phyloP scores from a whole-genome alignment of 1,284 basidiomycete species.

The Lignosus rhinocerotis region DNA sequence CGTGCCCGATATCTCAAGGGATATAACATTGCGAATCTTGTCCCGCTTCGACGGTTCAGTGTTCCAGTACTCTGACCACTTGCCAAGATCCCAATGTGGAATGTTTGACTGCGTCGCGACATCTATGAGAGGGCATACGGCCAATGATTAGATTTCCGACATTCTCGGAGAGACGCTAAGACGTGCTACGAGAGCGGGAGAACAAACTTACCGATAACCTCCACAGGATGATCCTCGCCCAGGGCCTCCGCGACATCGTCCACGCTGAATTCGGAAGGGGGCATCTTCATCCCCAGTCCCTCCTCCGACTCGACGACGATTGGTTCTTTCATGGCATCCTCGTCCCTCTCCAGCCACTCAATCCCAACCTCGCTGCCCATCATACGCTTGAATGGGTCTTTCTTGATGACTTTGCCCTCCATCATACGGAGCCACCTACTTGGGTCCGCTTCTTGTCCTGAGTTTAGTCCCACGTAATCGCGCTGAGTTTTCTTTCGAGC shows the following conservation, averaged over 20 bases:
- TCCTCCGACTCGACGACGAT: conserved; percentile 74
- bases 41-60: conserved; percentile 65
- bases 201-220: conserved; percentile 78
- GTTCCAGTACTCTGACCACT: conserved; percentile 89
- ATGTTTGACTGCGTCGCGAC: conserved; percentile 81
- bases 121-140: conserved; percentile 46
- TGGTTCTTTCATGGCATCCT: conserved; percentile 72
- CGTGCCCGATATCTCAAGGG: conserved; percentile 40
- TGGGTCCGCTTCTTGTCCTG: conserved; percentile 62
- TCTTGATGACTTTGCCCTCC: conserved; percentile 61
- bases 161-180: background rate
- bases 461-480: conserved; percentile 71
- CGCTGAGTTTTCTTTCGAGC: conserved; percentile 67
- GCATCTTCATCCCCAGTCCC: conserved; percentile 87
- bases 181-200: background rate
- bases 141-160: conserved; percentile 1
- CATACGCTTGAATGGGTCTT: conserved; percentile 66
- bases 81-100: conserved; percentile 84
- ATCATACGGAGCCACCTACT: conserved; percentile 68
- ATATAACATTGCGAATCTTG: conserved; percentile 61
- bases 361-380: conserved; percentile 62
- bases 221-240: conserved; percentile 76
- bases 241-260: conserved; percentile 80
- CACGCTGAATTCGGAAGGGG: conserved; percentile 64
- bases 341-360: conserved; percentile 73